phyloP scores from a whole-genome alignment of 345 rosid species.

The Linum usitatissimum region DNA sequence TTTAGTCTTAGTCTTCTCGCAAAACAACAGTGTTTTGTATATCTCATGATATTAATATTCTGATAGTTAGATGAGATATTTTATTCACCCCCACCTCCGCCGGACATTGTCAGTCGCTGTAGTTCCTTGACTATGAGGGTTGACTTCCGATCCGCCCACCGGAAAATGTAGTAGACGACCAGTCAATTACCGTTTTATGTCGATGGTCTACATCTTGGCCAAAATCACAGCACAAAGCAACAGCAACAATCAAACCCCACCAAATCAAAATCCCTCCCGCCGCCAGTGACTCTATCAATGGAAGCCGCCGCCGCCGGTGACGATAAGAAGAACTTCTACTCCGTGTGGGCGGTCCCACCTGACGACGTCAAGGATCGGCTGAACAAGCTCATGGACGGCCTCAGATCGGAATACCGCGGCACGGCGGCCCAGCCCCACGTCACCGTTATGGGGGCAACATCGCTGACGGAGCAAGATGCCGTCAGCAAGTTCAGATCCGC shows the following conservation, averaged over 20 bases:
- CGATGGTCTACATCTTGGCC: no score
- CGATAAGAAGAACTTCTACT: slow-evolving; percentile 34
- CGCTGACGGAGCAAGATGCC: slow-evolving; percentile 55
- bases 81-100: no score
- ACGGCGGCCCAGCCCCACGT: slow-evolving; percentile 76
- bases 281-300: not conserved
- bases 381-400: slow-evolving; percentile 47
- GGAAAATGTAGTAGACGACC: no score
- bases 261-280: not conserved
- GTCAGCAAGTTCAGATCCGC: slow-evolving; percentile 45
- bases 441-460: slow-evolving; percentile 56
- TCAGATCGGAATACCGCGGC: slow-evolving; percentile 61
- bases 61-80: no score
- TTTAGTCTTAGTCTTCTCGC: no score
- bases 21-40: no score
- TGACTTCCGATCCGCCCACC: no score
- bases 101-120: no score
- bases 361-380: slow-evolving; percentile 38
- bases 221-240: not conserved
- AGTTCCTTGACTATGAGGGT: no score
- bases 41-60: no score
- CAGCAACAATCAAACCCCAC: not conserved
- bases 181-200: no score
- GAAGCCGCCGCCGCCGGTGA: slow-evolving; percentile 1
- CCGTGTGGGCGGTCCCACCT: slow-evolving; percentile 78